A percentile compares a stretch with the other conserved stretches of the same genome.
Conservation (phyloP, 164 flowering plant genomes). For the Saururus chinensis region DNA sequence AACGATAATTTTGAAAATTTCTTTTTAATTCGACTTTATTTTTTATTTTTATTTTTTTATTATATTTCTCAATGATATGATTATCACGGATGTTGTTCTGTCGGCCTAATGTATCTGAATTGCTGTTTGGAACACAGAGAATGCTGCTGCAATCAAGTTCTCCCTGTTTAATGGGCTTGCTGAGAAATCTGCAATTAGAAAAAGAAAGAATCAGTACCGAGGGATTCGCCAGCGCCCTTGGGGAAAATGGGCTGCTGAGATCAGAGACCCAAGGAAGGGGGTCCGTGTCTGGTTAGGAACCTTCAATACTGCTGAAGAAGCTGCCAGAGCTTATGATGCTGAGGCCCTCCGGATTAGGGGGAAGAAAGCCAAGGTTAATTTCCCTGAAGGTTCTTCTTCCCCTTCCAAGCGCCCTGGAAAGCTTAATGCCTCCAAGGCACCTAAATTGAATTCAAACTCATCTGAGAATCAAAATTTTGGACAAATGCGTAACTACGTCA, state of each 20-base stretch:
- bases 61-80: too few species aligned
- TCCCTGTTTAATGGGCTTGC: conserved; percentile 45
- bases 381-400: conserved; percentile 53
- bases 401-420: conserved; percentile 31
- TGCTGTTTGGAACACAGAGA: conserved; percentile 11
- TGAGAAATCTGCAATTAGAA: conserved; percentile 68
- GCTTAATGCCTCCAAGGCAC: conserved; percentile 21
- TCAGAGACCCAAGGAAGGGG: conserved; percentile 93
- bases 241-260: conserved; percentile 99
- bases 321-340: conserved; percentile 97
- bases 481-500: conserved; percentile 20
- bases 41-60: too few species aligned
- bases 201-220: conserved; percentile 92
- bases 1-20: too few species aligned
- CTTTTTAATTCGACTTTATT: too few species aligned
- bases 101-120: background rate
- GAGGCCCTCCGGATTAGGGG: conserved; percentile 93
- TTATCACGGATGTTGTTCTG: background rate
- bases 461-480: conserved; percentile 6
- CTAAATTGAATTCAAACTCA: conserved; percentile 17
- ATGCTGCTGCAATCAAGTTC: conserved; percentile 26
- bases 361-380: conserved; percentile 92
- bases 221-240: conserved; percentile 98
- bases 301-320: conserved; percentile 97
- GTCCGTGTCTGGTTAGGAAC: conserved; percentile 98